Base-by-base conservation (phyloP, 805 yeast species). In the Lipomyces chichibuensis region DNA sequence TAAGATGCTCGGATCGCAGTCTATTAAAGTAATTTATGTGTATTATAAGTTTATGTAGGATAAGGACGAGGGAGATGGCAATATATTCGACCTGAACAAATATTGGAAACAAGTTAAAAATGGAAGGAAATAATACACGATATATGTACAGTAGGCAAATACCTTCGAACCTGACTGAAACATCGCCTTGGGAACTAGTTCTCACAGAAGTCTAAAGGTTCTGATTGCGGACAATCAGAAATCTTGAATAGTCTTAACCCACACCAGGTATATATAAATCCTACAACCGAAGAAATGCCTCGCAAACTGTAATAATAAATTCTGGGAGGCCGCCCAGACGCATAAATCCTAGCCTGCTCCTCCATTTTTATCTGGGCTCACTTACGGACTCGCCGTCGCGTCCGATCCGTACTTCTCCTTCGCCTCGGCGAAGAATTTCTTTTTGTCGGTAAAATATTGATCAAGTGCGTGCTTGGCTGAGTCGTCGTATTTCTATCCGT, bases 1-100 rank as follows among this genome's bases (percentile, higher is more conserved):
- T 70, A 9, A 49, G 46, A 55, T 64, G 49, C 54, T 20, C 17
- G 17, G 20, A 37, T 27, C 37, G n/a, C 13, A 37, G 37, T 46
- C 23, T n/a, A 11, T 46, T 29, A 13, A 27, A 43, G 49, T 29
- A 20, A 20, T 8, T 27, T n/a, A 17, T 29, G 8, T 29, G 57
- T n/a, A 8, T 52, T 13, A 43, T 43, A 43, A 43, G 49, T 17
- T 11, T 37, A n/a, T 17, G 49, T 43, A 43, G 20, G 8, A 43
- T 14, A n/a, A 43, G 49, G 9, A 37, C 5, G 43, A 43, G 49
- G 20, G 49, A 43, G n/a, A 6, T 8, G 3, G 33, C 7, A 25
- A 46, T 23, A n/a, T 20, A n/a, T n/a, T 35, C 33, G n/a, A 53
- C 13, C 9, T 14, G n/a, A 20, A 46, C 20, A n/a, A 5, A 14